Base-by-base conservation (phyloP, 2,329 filamentous ascomycete genomes). In the Canariomyces notabilis region DNA sequence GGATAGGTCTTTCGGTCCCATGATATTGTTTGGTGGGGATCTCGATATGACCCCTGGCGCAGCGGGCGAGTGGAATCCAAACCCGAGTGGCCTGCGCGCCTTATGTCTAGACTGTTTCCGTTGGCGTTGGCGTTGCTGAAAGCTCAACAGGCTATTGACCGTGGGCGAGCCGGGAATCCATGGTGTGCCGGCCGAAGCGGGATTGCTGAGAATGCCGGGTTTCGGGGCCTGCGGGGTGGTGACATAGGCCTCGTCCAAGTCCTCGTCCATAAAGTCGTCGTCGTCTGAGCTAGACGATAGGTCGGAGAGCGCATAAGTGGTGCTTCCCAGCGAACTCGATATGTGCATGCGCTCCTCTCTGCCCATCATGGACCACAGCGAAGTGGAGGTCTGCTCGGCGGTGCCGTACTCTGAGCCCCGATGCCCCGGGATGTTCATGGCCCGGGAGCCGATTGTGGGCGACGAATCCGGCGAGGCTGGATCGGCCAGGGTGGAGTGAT, bases 401-500 rank as follows among this genome's bases (percentile, higher is more conserved):
- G 69, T 71, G 16, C 65, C 67, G 55, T 73, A 76, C 20, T 78
- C 72, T 23, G 70, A 69, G 37, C 63, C 65, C 48, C 72, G 67
- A 40, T 76, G 71, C 34, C 69, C 69, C 6, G 79, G 80, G 39
- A 83, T 83, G 58, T 77, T 80, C 72, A 83, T 79, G 20, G 75
- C 79, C 52, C 72, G 68, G 31, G 84, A 83, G 42, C 83, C 82
- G 44, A 93, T 83, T 11, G 85, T 90, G 1, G 93, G 93, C 1
- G 90, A 96, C 0, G 89, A 93, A 64, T 95, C 89, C 3, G 90
- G 89, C 5, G 87, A 93, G 1, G 87, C 86, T 63, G 85, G 80
- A 57, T 95, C 88, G 46, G 91, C 90, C 7, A 97, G 77, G 0
- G 87, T 97, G 14, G 91, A 96, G 66, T 97, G 93, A 67, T 97